phyloP scores from a whole-genome alignment of 2,329 filamentous ascomycete species.

The Colletotrichum zoysiae region DNA sequence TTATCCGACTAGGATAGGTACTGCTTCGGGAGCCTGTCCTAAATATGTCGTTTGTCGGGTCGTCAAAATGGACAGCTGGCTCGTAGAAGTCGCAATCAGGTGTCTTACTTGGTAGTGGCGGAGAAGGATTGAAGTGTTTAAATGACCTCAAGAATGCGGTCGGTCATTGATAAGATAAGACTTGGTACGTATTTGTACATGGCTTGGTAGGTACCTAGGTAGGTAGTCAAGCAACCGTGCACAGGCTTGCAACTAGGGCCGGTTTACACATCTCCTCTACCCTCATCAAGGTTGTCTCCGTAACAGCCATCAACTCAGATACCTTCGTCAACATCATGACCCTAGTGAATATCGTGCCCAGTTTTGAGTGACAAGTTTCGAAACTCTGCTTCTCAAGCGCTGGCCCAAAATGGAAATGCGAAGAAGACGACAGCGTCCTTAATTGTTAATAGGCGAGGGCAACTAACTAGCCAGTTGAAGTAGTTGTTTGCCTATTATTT shows the following conservation, averaged over 20 bases:
- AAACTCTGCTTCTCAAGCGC: constrained; percentile 57
- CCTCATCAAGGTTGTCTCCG: neutral
- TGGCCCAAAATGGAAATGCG: constrained; percentile 55
- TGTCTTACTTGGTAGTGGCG: neutral
- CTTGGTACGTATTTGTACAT: neutral
- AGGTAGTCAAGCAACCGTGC: neutral
- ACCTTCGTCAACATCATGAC: neutral
- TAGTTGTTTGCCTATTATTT: constrained; percentile 21
- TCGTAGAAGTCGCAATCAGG: neutral
- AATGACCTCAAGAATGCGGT: neutral
- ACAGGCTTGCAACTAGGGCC: neutral
- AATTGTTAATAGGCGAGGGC: constrained; percentile 56
- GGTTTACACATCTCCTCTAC: neutral
- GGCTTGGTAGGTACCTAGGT: neutral
- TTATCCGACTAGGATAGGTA: neutral
- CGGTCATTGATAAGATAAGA: constrained; percentile 17
- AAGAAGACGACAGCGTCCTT: constrained; percentile 54
- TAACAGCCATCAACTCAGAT: neutral
- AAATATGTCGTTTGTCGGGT: neutral
- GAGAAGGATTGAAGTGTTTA: neutral
- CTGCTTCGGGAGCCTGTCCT: neutral
- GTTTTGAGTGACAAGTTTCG: constrained; percentile 46
- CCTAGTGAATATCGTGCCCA: constrained; percentile 1
- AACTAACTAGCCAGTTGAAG: constrained; percentile 53
- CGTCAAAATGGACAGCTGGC: neutral